Percentiles rank a stretch among this genome's conserved stretches.
Conservation (phyloP, 495 filamentous ascomycete species). For the Trichoderma reesei region DNA sequence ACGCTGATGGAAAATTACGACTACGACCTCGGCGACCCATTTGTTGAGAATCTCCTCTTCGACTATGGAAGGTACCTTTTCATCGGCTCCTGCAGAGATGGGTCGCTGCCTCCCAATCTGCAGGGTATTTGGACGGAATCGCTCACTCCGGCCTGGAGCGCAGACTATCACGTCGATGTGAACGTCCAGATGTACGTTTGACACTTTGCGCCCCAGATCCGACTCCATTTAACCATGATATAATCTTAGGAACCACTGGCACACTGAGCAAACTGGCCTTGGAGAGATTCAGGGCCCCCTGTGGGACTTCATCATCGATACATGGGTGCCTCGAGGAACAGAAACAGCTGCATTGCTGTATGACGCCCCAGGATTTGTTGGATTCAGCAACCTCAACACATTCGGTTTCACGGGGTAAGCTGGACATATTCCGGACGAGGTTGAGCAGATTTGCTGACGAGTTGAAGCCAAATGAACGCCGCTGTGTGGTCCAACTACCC, state of each 20-base stretch:
- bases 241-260: slow-evolving; percentile 18
- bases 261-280: slow-evolving; percentile 10
- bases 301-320: slow-evolving; percentile 40
- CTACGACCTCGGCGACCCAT: slow-evolving; percentile 28
- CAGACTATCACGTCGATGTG: slow-evolving; percentile 41
- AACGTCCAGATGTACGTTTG: slow-evolving; percentile 37
- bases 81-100: slow-evolving; percentile 29
- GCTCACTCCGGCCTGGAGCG: slow-evolving; percentile 31
- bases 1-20: slow-evolving; percentile 20
- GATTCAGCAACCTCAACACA: slow-evolving; percentile 19
- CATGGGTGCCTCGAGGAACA: slow-evolving; percentile 39
- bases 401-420: slow-evolving; percentile 34
- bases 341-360: slow-evolving; percentile 42
- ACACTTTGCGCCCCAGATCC: neutral
- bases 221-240: neutral
- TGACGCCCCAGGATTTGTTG: slow-evolving; percentile 37
- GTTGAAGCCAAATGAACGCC: neutral
- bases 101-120: slow-evolving; percentile 21
- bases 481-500: neutral
- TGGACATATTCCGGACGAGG: neutral
- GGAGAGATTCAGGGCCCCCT: slow-evolving; percentile 18
- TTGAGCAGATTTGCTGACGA: neutral
- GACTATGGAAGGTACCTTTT: slow-evolving; percentile 39
- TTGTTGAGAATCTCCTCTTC: slow-evolving; percentile 34
- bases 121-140: slow-evolving; percentile 10